Percentiles rank a stretch among this genome's conserved stretches.
These are phyloP conservation scores for Leccinum longicurvipes DNA, from an alignment of 768 basidiomycete genomes.

Conservation along the genomic window DNA sequence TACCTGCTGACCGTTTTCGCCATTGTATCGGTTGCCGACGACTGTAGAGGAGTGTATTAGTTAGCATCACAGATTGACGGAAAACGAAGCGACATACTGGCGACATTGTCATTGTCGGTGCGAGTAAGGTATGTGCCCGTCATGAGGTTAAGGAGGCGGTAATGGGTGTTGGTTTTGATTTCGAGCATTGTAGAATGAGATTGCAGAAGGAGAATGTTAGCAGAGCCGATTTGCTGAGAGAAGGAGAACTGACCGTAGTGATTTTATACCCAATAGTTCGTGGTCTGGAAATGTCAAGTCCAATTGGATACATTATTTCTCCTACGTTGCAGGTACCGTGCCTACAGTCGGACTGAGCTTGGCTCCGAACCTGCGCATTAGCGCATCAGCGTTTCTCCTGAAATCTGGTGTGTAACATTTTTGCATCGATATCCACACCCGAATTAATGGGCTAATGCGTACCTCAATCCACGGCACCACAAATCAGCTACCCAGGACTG, in stretches of 20 bases:
- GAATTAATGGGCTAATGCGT: neutral
- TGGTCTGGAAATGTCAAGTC: neutral
- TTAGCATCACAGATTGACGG: neutral
- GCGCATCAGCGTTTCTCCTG: neutral
- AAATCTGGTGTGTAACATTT: neutral
- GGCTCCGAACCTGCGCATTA: neutral
- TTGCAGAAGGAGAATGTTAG: neutral
- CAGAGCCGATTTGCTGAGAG: neutral
- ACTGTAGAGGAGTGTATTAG: neutral
- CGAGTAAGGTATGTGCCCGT: neutral
- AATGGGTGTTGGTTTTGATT: neutral
- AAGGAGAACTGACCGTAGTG: neutral
- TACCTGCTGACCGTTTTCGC: neutral
- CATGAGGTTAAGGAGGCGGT: neutral
- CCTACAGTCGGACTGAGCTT: neutral
- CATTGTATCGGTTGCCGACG: neutral
- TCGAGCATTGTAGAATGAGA: neutral
- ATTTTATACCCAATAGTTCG: neutral
- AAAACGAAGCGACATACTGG: neutral
- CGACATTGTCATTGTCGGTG: neutral
- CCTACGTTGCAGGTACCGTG: neutral
- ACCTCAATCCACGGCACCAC: neutral
- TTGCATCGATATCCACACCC: neutral
- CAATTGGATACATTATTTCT: neutral
- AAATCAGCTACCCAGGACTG: neutral